A percentile compares a stretch with the other conserved stretches of the same genome.
phyloP scores from a whole-genome alignment of 2,329 filamentous ascomycete species.

The Penicillium frequentans region DNA sequence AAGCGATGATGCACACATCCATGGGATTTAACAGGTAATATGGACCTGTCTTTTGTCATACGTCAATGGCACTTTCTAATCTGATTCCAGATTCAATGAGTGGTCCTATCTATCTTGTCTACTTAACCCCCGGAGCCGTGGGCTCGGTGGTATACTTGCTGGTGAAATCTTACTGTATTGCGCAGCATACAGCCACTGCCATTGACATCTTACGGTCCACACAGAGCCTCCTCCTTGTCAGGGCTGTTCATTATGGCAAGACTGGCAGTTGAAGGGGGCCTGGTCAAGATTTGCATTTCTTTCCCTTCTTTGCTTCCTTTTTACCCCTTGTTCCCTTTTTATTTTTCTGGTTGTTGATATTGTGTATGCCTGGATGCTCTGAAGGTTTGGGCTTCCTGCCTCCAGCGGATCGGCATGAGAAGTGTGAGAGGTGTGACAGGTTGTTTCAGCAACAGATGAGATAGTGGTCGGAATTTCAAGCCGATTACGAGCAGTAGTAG shows the following conservation, averaged over 20 bases:
- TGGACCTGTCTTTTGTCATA: not conserved
- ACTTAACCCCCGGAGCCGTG: conserved; percentile 1
- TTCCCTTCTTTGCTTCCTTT: conserved; percentile 11
- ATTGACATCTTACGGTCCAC: not conserved
- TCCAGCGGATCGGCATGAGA: not conserved
- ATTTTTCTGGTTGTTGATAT: conserved; percentile 14
- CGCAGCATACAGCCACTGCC: conserved; percentile 1
- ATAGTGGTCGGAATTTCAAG: not conserved
- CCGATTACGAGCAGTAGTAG: not conserved
- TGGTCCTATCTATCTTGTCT: conserved; percentile 11
- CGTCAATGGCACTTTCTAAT: not conserved
- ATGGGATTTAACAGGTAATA: conserved; percentile 10
- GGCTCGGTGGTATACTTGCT: conserved; percentile 7
- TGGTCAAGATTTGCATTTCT: conserved; percentile 7
- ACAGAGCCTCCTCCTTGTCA: not conserved
- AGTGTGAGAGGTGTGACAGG: not conserved
- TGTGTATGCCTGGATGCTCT: not conserved
- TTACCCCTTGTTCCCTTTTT: not conserved
- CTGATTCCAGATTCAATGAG: conserved; percentile 7
- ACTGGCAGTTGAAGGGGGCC: not conserved
- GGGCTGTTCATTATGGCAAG: not conserved
- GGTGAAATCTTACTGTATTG: conserved; percentile 5
- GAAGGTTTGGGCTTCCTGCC: not conserved
- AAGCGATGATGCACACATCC: conserved; percentile 3
- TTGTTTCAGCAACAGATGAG: not conserved